A percentile compares a stretch with the other conserved stretches of the same genome.
These are phyloP conservation scores for Aspergillus niger DNA, from an alignment of 2,329 filamentous ascomycete species.

Conservation along the genomic window DNA sequence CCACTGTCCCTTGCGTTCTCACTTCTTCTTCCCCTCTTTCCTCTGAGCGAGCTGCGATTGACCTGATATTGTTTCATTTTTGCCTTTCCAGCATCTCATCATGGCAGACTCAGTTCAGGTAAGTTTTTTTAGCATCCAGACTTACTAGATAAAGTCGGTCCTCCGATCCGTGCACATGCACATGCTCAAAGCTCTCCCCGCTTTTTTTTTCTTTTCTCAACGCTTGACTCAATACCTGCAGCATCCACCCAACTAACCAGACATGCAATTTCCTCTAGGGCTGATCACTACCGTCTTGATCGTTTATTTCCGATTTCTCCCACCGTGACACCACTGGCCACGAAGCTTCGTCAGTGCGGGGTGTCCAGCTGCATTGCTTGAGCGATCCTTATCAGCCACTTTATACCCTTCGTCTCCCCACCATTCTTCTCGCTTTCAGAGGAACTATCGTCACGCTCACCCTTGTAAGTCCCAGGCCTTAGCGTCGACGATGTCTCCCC, in stretches of 20 bases:
- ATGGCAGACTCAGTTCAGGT: not conserved
- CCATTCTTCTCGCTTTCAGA: not conserved
- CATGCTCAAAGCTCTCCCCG: not conserved
- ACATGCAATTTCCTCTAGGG: slow-evolving; percentile 1
- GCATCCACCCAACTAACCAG: not conserved
- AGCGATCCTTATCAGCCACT: not conserved
- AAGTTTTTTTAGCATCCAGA: not conserved
- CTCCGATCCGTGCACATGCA: not conserved
- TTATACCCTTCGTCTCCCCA: not conserved
- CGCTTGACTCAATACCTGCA: not conserved
- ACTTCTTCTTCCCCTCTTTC: not conserved
- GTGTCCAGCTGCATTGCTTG: not conserved
- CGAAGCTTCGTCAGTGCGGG: slow-evolving; percentile 1
- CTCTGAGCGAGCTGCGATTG: not conserved
- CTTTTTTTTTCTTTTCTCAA: not conserved
- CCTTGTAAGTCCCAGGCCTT: not conserved
- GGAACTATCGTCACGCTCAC: not conserved
- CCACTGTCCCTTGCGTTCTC: not conserved
- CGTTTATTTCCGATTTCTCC: not conserved
- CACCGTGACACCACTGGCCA: not conserved
- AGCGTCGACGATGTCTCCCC: not conserved
- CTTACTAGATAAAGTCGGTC: not conserved
- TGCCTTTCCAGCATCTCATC: not conserved
- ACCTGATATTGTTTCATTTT: not conserved
- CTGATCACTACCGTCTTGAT: slow-evolving; percentile 6